phyloP scores from a whole-genome alignment of 768 basidiomycete species.

The Coprinellus micaceus region DNA sequence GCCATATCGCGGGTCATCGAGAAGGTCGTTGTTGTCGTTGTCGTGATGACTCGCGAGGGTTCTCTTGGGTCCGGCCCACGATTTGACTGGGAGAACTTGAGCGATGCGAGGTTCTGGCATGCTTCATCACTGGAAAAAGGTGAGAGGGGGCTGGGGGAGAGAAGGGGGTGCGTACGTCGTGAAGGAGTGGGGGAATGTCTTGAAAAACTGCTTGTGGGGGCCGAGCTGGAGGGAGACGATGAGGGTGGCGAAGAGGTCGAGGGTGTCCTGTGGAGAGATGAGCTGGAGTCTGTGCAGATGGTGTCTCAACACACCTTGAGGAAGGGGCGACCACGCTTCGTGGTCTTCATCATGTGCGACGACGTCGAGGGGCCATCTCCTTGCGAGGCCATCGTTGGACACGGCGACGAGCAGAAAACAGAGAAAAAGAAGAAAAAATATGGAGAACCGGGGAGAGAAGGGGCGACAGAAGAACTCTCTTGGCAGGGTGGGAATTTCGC shows the following conservation, averaged over 20 bases:
- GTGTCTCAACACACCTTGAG: conserved; percentile 61
- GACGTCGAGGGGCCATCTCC: conserved; percentile 54
- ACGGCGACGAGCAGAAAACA: conserved; percentile 34
- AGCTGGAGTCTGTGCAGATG: conserved; percentile 4
- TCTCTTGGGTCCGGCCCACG: conserved; percentile 98
- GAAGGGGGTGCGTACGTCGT: conserved; percentile 67
- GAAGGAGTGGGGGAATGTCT: conserved; percentile 91
- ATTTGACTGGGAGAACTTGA: conserved; percentile 99
- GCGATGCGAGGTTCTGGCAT: conserved; percentile 84
- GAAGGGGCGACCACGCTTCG: conserved; percentile 90
- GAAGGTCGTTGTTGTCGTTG: conserved; percentile 98
- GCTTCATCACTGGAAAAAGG: conserved; percentile 79
- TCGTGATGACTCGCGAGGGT: conserved; percentile 96
- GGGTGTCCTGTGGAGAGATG: conserved; percentile 69
- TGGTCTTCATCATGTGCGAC: conserved; percentile 98
- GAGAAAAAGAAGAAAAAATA: conserved; percentile 42
- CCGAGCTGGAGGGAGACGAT: conserved; percentile 88
- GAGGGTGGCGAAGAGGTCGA: conserved; percentile 96
- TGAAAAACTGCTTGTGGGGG: conserved; percentile 94
- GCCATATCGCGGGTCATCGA: conserved; percentile 99
- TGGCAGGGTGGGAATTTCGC: conserved; percentile 34
- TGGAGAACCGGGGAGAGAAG: conserved; percentile 22
- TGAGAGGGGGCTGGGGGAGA: conserved; percentile 12
- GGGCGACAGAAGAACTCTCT: conserved; percentile 23
- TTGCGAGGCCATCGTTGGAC: conserved; percentile 33